Evolutionary conservation across 164 flowering plant species (phyloP).

Genomic region (Amborella trichopoda): DNA sequence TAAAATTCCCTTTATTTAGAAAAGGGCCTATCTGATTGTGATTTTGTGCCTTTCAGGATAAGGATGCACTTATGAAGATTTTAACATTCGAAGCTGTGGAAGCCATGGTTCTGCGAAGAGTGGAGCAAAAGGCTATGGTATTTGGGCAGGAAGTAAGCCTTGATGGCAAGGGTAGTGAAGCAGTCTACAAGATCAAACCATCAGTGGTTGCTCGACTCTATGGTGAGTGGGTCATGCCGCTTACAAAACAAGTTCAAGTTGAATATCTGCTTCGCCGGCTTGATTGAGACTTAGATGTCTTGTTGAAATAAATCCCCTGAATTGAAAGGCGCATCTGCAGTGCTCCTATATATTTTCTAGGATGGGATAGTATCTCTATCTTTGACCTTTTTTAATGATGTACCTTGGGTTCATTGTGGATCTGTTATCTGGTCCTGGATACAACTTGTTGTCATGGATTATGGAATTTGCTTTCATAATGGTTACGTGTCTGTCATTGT

Average conservation of each 20-base stretch:
- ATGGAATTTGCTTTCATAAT: no score
- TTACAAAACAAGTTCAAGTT: conserved; percentile 79
- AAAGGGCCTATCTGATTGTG: background rate
- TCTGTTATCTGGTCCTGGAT: no score
- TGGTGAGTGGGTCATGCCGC: conserved; percentile 81
- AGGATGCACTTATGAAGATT: conserved; percentile 57
- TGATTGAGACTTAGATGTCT: conserved; percentile 19
- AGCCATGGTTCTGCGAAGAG: conserved; percentile 60
- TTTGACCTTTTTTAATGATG: no score
- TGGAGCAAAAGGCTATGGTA: conserved; percentile 58
- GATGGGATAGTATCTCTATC: no score
- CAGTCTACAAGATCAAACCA: conserved; percentile 53
- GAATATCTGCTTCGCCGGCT: conserved; percentile 83
- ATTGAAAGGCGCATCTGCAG: no score
- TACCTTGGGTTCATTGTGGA: no score
- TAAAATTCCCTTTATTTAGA: background rate
- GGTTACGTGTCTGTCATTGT: no score
- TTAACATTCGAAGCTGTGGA: conserved; percentile 59
- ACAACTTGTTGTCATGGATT: no score
- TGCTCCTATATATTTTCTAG: no score
- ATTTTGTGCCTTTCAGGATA: conserved; percentile 31
- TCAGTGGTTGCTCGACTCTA: conserved; percentile 41
- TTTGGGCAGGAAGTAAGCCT: conserved; percentile 67
- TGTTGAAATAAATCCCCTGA: no score
- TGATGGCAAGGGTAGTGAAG: conserved; percentile 3